Evolutionary conservation across 768 basidiomycete genomes (phyloP).

Genomic region (Hebeloma cylindrosporum): DNA sequence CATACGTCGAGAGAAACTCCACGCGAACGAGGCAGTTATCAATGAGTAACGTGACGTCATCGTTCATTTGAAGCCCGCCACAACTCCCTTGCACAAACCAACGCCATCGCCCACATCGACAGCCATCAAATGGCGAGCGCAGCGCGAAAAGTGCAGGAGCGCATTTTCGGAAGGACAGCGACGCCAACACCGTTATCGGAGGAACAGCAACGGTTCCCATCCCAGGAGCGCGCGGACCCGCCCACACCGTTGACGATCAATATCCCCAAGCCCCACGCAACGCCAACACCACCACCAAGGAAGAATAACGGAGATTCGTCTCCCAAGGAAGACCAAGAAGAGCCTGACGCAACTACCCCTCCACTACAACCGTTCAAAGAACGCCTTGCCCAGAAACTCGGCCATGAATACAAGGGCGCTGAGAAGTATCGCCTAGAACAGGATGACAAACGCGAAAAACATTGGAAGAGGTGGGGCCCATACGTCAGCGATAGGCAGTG

Average conservation of each 20-base stretch:
- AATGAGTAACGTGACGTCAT: too few relatives aligned
- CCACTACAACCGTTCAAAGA: conserved; percentile 52
- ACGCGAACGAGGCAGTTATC: too few relatives aligned
- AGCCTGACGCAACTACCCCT: conserved; percentile 16
- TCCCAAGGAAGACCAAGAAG: conserved; percentile 27
- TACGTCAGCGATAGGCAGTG: conserved; percentile 98
- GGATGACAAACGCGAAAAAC: conserved; percentile 73
- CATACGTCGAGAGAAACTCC: too few relatives aligned
- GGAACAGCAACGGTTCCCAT: conserved; percentile 11
- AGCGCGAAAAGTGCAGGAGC: conserved; percentile 19
- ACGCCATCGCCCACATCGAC: not conserved
- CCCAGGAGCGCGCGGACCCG: conserved; percentile 20
- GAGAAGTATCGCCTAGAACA: conserved; percentile 87
- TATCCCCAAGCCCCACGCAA: conserved; percentile 56
- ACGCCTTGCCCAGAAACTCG: conserved; percentile 62
- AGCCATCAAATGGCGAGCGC: conserved; percentile 17
- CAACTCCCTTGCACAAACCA: too few relatives aligned
- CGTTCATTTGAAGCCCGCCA: too few relatives aligned
- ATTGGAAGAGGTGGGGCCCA: conserved; percentile 99
- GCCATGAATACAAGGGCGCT: conserved; percentile 71
- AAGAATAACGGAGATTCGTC: conserved; percentile 41
- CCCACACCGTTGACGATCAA: conserved; percentile 56
- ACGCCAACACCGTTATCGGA: conserved; percentile 5
- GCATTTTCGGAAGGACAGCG: conserved; percentile 16
- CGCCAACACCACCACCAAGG: conserved; percentile 46